phyloP scores from a whole-genome alignment of 768 basidiomycete species.

The Podaxis mareebaensis region DNA sequence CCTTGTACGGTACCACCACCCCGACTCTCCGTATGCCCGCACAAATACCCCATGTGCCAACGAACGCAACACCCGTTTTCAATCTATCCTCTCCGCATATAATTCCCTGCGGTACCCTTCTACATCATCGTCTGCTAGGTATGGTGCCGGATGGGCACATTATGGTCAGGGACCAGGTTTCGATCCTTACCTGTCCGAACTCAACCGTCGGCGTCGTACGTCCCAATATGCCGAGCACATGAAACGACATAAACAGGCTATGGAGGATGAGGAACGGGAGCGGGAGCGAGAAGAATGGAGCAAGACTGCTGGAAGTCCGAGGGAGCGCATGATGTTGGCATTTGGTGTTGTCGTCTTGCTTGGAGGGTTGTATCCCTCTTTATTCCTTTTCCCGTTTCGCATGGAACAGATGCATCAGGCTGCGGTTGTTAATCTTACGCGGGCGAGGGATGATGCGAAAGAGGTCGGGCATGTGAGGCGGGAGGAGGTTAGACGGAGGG shows the following conservation, averaged over 20 bases:
- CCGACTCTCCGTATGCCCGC: slow-evolving; percentile 55
- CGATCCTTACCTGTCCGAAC: slow-evolving; percentile 51
- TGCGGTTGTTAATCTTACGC: slow-evolving; percentile 58
- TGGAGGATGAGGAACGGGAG: slow-evolving; percentile 13
- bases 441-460: slow-evolving; percentile 57
- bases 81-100: slow-evolving; percentile 65
- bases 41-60: slow-evolving; percentile 33
- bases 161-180: slow-evolving; percentile 26
- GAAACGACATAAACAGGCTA: slow-evolving; percentile 15
- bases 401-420: slow-evolving; percentile 46
- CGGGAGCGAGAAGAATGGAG: slow-evolving; percentile 35
- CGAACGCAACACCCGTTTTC: slow-evolving; percentile 61
- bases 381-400: slow-evolving; percentile 35
- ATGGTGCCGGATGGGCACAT: neutral
- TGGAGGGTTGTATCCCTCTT: slow-evolving; percentile 19
- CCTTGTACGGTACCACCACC: slow-evolving; percentile 70
- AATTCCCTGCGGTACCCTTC: slow-evolving; percentile 48
- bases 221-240: slow-evolving; percentile 32
- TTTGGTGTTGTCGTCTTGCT: slow-evolving; percentile 38
- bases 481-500: slow-evolving; percentile 49
- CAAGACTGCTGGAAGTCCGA: slow-evolving; percentile 31
- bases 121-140: slow-evolving; percentile 10
- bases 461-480: slow-evolving; percentile 56
- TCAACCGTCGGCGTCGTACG: slow-evolving; percentile 48
- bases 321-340: slow-evolving; percentile 49